Base-by-base conservation (phyloP, 371 early-diverging fungal genomes). In the Homolaphlyctis polyrhiza region DNA sequence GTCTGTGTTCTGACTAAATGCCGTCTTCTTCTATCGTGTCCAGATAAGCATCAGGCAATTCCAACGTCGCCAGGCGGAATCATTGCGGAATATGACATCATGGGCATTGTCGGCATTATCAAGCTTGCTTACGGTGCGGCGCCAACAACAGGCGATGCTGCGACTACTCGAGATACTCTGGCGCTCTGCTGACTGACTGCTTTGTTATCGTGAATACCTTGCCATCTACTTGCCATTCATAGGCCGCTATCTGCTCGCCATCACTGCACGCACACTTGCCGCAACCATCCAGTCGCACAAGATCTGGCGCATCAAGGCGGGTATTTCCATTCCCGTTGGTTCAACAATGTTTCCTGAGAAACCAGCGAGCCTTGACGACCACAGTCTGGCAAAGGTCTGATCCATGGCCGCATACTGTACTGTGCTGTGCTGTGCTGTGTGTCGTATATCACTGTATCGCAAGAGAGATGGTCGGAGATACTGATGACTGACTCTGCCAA, bases 201-300 rank as follows among this genome's bases (percentile, higher is more conserved):
- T 2, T 18, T 3, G 25, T 25, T 18, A 18, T 18, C 47, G 47
- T 25, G 4, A 18, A 18, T 25, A 25, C n/a, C 47, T 39, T 8
- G 47, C 3, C 47, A 3, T 25, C 18, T 47, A 25, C 47, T 25
- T 18, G 47, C 47, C 47, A 18, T 3, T 25, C 47, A 18, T 63
- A 72, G 74, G 67, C 33, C 66, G 69, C 43, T 76, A 76, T 62
- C 64, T 81, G 13, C 63, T 81, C 49, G 71, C 75, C 23, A 70
- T 63, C 52, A 76, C 78, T 0, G 62, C 68, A 1, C 68, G 76
- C 27, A 61, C 61, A 18, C 70, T 81, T 14, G 77, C 76, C 4
- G 76, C 70, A 11, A 77, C 81, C 21, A 51, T 81, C 51, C 81
- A 81, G 62, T 13, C 73, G 6, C 78, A 78, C 69, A 81, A 81